Conservation (phyloP, 139 green algal species). For the Prasinococcaceae sp. region DNA sequence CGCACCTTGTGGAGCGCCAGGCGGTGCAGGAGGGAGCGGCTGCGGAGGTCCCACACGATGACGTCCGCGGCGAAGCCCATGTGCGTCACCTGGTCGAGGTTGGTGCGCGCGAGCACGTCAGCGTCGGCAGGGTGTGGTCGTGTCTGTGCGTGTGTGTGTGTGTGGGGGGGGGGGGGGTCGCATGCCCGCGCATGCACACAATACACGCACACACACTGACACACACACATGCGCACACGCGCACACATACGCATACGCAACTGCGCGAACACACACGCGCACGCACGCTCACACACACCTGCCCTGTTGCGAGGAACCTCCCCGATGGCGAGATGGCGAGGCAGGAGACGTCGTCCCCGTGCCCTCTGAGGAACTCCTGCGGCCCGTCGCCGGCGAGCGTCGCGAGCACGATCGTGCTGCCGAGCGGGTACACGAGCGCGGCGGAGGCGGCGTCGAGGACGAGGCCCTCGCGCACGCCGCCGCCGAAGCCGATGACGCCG, state of each 20-base stretch:
- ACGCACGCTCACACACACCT: too few relatives aligned
- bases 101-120: too few relatives aligned
- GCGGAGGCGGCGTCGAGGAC: conserved; percentile 49
- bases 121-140: too few relatives aligned
- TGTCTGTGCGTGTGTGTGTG: too few relatives aligned
- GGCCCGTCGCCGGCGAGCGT: conserved; percentile 32
- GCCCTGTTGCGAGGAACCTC: conserved; percentile 55
- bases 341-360: conserved; percentile 54
- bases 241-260: too few relatives aligned
- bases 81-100: conserved; percentile 66
- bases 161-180: too few relatives aligned
- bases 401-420: conserved; percentile 55
- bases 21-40: conserved; percentile 38
- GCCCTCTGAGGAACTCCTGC: conserved; percentile 42
- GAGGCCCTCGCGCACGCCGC: conserved; percentile 44
- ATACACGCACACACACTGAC: too few relatives aligned
- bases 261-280: too few relatives aligned
- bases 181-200: too few relatives aligned
- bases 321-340: conserved; percentile 48
- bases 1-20: conserved; percentile 66
- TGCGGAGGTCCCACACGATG: conserved; percentile 69
- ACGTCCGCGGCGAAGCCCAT: conserved; percentile 73
- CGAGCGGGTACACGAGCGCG: conserved; percentile 63
- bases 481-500: conserved; percentile 44
- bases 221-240: too few relatives aligned